Conservation (phyloP, 371 early-diverging fungal genomes). For the Rhizopus arrhizus region DNA sequence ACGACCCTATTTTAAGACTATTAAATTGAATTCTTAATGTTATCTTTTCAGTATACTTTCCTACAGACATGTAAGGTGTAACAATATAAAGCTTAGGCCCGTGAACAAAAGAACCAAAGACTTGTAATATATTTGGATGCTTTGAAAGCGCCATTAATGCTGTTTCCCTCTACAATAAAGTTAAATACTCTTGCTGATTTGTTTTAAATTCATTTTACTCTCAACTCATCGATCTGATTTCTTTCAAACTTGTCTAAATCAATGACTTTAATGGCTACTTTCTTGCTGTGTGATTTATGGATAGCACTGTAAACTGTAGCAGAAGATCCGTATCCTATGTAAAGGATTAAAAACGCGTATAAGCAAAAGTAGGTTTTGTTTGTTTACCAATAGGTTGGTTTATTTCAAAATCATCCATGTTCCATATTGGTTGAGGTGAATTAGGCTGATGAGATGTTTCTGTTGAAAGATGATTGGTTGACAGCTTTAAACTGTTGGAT, state of each 20-base stretch:
- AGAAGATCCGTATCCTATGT: conserved; percentile 79
- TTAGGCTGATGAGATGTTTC: not conserved
- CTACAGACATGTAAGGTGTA: conserved; percentile 80
- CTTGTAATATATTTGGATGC: conserved; percentile 83
- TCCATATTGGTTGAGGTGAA: conserved; percentile 19
- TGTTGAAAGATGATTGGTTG: not conserved
- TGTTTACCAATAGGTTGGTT: conserved; percentile 31
- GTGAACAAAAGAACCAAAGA: conserved; percentile 81
- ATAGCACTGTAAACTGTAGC: conserved; percentile 76
- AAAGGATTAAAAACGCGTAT: not conserved
- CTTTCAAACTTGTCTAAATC: conserved; percentile 35
- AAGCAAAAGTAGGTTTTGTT: not conserved
- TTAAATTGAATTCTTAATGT: not conserved
- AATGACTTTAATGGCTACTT: conserved; percentile 34
- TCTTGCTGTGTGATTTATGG: conserved; percentile 30
- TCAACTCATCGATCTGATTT: conserved; percentile 38
- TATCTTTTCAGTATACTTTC: conserved; percentile 36
- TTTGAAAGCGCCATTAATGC: conserved; percentile 85
- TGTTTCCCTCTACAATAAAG: conserved; percentile 68
- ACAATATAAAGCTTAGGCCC: conserved; percentile 80
- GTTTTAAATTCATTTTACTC: conserved; percentile 18
- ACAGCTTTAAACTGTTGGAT: conserved; percentile 5
- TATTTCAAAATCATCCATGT: conserved; percentile 39
- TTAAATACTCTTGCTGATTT: not conserved
- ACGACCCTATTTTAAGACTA: conserved; percentile 53